Conservation (phyloP, 129 eudicot species). For the Ambrosia artemisiifolia region DNA sequence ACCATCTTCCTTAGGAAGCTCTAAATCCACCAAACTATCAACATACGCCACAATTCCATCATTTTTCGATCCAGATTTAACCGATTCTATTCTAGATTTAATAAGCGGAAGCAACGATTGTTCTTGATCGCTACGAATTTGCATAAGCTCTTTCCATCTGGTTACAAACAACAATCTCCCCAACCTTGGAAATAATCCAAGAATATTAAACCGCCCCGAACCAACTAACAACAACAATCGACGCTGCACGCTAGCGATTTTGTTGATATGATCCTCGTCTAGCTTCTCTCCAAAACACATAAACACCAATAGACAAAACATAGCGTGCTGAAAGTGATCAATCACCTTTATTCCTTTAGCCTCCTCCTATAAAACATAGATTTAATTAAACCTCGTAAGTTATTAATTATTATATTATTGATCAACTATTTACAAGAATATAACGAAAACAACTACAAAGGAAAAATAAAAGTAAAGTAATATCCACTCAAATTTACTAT, state of each 20-base stretch:
- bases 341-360: conserved; percentile 27
- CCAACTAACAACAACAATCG: conserved; percentile 8
- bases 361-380: not conserved
- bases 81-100: conserved; percentile 22
- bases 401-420: too few relatives aligned
- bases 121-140: conserved; percentile 27
- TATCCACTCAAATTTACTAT: too few relatives aligned
- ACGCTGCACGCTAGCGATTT: conserved; percentile 34
- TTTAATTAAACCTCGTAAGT: too few relatives aligned
- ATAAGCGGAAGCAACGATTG: conserved; percentile 36
- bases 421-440: too few relatives aligned
- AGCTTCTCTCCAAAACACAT: conserved; percentile 77
- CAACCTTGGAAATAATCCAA: conserved; percentile 38
- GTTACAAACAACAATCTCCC: conserved; percentile 42
- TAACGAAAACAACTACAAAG: too few relatives aligned
- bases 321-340: conserved; percentile 51
- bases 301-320: conserved; percentile 49
- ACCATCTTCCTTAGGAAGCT: conserved; percentile 20
- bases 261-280: conserved; percentile 36
- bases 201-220: conserved; percentile 31
- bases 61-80: not conserved
- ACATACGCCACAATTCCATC: not conserved
- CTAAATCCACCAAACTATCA: conserved; percentile 7
- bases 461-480: too few relatives aligned
- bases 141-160: conserved; percentile 45